phyloP scores from a whole-genome alignment of 2,329 filamentous ascomycete genomes.

The Pleurostoma richardsiae region DNA sequence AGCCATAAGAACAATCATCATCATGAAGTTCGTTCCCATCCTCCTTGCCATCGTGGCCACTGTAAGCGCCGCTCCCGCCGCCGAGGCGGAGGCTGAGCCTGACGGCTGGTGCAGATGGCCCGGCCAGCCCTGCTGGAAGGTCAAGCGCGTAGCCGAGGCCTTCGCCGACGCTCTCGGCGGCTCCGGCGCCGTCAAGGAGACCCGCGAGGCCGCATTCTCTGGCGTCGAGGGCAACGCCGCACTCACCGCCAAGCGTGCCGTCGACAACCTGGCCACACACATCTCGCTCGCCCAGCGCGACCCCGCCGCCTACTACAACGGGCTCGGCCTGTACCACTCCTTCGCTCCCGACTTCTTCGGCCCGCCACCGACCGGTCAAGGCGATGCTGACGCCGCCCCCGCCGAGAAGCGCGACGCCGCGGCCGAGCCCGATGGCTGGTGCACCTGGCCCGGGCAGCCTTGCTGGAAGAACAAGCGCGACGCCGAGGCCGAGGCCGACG shows the following conservation, averaged over 20 bases:
- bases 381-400: constrained; percentile 11
- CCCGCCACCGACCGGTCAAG: constrained; percentile 1
- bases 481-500: constrained; percentile 14
- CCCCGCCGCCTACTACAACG: constrained; percentile 23
- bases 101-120: constrained; percentile 24
- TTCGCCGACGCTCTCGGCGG: constrained; percentile 20
- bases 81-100: constrained; percentile 14
- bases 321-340: constrained; percentile 20
- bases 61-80: constrained; percentile 17
- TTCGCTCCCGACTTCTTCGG: constrained; percentile 11
- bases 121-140: constrained; percentile 37
- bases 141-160: constrained; percentile 31
- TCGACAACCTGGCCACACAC: constrained; percentile 31
- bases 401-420: constrained; percentile 4
- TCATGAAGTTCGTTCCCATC: constrained; percentile 21
- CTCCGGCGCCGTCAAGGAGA: constrained; percentile 14
- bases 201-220: constrained; percentile 21
- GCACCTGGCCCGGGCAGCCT: constrained; percentile 18
- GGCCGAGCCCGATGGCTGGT: constrained; percentile 6
- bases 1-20: constrained; percentile 2
- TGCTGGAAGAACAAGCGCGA: constrained; percentile 25
- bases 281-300: constrained; percentile 23
- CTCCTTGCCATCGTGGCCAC: constrained; percentile 16
- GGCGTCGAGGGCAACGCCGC: constrained; percentile 28
- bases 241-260: constrained; percentile 29